Conservation (phyloP, 495 filamentous ascomycete species). For the Jackrogersella multiformis region DNA sequence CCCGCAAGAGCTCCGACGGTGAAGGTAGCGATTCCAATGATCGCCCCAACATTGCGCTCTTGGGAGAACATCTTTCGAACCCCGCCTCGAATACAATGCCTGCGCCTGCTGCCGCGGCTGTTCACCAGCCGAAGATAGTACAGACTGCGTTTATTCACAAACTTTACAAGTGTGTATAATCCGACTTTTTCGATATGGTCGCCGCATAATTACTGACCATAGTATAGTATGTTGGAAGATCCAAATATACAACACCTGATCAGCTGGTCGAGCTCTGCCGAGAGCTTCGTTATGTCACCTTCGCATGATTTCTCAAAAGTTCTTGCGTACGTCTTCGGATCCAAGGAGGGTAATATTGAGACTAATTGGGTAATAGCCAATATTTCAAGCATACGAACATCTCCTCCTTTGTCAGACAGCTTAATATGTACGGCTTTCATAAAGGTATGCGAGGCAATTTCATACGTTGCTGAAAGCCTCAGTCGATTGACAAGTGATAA, state of each 20-base stretch:
- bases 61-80: slow-evolving; percentile 44
- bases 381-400: slow-evolving; percentile 99
- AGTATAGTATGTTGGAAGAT: slow-evolving; percentile 91
- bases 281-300: slow-evolving; percentile 98
- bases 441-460: slow-evolving; percentile 73
- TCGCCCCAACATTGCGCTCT: slow-evolving; percentile 40
- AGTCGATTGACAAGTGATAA: slow-evolving; percentile 17
- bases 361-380: slow-evolving; percentile 62
- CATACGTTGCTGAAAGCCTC: slow-evolving; percentile 7
- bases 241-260: slow-evolving; percentile 91
- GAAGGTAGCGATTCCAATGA: slow-evolving; percentile 52
- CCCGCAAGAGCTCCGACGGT: slow-evolving; percentile 57
- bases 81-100: slow-evolving; percentile 50
- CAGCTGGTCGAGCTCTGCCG: slow-evolving; percentile 90
- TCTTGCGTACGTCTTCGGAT: slow-evolving; percentile 74
- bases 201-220: slow-evolving; percentile 50
- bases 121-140: slow-evolving; percentile 96
- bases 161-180: slow-evolving; percentile 85
- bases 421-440: slow-evolving; percentile 99
- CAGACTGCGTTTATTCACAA: slow-evolving; percentile 99
- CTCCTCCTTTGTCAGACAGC: slow-evolving; percentile 95
- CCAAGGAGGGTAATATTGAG: not conserved
- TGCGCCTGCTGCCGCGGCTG: slow-evolving; percentile 75
- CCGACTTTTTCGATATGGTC: slow-evolving; percentile 9
- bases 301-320: slow-evolving; percentile 98